Percentiles rank a stretch among this genome's conserved stretches.
phyloP scores from a whole-genome alignment of 345 rosid genomes.

The Pseudoturritis turrita region DNA sequence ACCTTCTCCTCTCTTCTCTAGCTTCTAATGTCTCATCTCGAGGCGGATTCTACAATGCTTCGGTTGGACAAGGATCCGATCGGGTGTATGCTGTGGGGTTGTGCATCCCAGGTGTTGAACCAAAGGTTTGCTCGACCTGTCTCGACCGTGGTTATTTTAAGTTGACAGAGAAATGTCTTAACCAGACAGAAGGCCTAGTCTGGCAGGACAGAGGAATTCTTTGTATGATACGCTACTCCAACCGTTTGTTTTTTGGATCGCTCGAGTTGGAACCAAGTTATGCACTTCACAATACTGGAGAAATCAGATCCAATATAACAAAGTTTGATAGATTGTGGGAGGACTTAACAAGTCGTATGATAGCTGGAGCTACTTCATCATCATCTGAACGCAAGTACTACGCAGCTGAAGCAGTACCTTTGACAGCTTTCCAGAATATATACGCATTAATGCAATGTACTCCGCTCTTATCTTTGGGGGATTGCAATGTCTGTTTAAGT shows the following conservation, averaged over 20 bases:
- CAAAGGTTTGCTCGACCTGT: constrained; percentile 21
- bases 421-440: background rate
- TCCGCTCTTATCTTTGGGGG: background rate
- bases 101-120: constrained; percentile 14
- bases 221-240: constrained; percentile 40
- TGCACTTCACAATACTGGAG: background rate
- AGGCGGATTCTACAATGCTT: constrained; percentile 10
- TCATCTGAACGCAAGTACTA: background rate
- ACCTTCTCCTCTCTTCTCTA: constrained; percentile 21
- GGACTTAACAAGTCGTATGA: background rate
- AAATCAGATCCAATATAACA: background rate
- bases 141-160: background rate
- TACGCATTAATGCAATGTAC: constrained; percentile 8
- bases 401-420: background rate
- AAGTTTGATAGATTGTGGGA: constrained; percentile 9
- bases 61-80: background rate
- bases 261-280: background rate
- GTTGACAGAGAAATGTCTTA: constrained; percentile 15
- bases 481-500: constrained; percentile 1
- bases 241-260: constrained; percentile 17
- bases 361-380: constrained; percentile 7
- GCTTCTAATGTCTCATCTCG: constrained; percentile 11
- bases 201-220: constrained; percentile 9
- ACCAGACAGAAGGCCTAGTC: constrained; percentile 31
- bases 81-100: constrained; percentile 1